phyloP scores from a whole-genome alignment of 2,329 filamentous ascomycete genomes.

The Stromatinia cepivora region DNA sequence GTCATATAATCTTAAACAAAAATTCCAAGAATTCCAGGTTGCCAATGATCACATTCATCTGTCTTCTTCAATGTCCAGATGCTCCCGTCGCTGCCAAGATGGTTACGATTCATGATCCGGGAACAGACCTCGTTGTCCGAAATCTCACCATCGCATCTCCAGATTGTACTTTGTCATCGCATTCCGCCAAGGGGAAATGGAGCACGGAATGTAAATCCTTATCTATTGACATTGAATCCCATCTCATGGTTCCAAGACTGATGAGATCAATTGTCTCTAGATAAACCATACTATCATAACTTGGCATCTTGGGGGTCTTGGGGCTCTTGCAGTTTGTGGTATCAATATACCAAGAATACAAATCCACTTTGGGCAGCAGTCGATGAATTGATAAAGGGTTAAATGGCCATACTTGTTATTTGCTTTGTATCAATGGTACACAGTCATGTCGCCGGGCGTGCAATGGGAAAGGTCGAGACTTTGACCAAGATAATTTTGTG shows the following conservation, averaged over 20 bases:
- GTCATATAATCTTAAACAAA: not conserved
- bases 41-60: not conserved
- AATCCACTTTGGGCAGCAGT: constrained; percentile 7
- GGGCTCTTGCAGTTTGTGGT: constrained; percentile 4
- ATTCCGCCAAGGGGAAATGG: not conserved
- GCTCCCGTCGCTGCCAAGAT: constrained; percentile 10
- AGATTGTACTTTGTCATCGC: not conserved
- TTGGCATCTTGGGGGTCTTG: constrained; percentile 15
- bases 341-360: not conserved
- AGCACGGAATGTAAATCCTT: constrained; percentile 3
- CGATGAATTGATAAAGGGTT: not conserved
- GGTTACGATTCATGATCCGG: not conserved
- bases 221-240: not conserved
- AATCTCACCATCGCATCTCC: constrained; percentile 6
- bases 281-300: not conserved
- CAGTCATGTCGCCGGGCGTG: not conserved
- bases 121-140: not conserved
- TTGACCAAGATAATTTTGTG: constrained; percentile 12
- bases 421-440: not conserved
- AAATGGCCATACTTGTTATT: not conserved
- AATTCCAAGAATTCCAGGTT: not conserved
- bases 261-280: not conserved
- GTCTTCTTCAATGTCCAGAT: not conserved
- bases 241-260: not conserved
- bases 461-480: not conserved